These are phyloP conservation scores for Xylariaceae sp. DNA, from an alignment of 2,329 filamentous ascomycete species.

Conservation along the genomic window DNA sequence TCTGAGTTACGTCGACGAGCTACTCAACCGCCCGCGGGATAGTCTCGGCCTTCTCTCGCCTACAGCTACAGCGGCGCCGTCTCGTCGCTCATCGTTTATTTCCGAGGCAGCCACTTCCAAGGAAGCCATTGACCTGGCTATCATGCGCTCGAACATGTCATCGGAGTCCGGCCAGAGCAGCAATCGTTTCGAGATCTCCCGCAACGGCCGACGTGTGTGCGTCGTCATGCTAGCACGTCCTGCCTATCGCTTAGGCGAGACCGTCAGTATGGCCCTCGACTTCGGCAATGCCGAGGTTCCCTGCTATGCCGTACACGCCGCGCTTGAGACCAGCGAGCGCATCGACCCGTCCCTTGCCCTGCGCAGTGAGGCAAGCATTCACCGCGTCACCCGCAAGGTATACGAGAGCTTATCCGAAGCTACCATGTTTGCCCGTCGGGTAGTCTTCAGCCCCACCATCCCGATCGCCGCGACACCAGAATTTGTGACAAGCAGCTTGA, in stretches of 20 bases:
- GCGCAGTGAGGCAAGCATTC: constrained; percentile 77
- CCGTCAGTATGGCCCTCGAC: constrained; percentile 77
- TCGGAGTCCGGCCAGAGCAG: constrained; percentile 66
- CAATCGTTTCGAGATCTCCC: constrained; percentile 94
- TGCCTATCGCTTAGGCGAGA: constrained; percentile 83
- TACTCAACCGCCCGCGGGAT: constrained; percentile 56
- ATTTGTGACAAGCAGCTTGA: constrained; percentile 85
- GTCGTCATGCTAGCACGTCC: constrained; percentile 85
- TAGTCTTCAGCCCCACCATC: constrained; percentile 78
- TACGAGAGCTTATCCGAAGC: constrained; percentile 76
- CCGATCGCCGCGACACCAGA: constrained; percentile 81
- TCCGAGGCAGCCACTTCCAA: constrained; percentile 61
- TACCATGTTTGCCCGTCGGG: constrained; percentile 70
- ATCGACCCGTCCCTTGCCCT: constrained; percentile 76
- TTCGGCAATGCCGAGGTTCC: constrained; percentile 72
- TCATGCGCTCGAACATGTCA: constrained; percentile 72
- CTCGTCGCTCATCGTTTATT: constrained; percentile 49
- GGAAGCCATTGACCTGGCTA: constrained; percentile 86
- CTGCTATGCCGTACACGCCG: constrained; percentile 78
- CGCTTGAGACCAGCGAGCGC: constrained; percentile 81
- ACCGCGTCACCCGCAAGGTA: constrained; percentile 77
- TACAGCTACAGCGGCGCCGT: constrained; percentile 52
- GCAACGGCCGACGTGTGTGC: constrained; percentile 85
- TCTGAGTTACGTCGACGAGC: constrained; percentile 68
- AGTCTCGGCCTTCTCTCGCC: constrained; percentile 65